Conservation (phyloP, 768 basidiomycete species). For the Ramaria rubella region DNA sequence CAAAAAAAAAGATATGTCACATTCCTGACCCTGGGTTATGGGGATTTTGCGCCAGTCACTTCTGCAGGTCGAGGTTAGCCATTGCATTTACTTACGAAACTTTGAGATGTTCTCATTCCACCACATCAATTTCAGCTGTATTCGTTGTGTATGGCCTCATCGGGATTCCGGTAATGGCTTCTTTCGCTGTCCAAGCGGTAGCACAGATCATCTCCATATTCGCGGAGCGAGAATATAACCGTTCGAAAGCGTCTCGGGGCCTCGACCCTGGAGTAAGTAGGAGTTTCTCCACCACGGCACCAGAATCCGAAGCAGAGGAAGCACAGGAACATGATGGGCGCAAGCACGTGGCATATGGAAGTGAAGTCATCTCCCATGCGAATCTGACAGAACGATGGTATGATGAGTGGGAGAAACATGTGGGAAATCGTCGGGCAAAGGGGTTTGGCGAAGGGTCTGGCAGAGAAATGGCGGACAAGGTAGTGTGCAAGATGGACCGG, state of each 20-base stretch:
- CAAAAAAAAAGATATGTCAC: too few relatives aligned
- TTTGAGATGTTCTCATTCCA: too few relatives aligned
- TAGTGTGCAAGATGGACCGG: slow-evolving; percentile 14
- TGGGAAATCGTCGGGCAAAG: slow-evolving; percentile 15
- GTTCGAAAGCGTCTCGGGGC: not conserved
- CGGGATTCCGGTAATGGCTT: slow-evolving; percentile 13
- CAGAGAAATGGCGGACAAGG: slow-evolving; percentile 19
- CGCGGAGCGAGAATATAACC: not conserved
- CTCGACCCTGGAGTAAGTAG: not conserved
- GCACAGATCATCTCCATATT: slow-evolving; percentile 3
- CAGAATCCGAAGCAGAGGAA: not conserved
- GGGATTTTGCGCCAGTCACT: slow-evolving; percentile 7
- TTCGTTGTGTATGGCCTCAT: slow-evolving; percentile 16
- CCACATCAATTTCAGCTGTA: slow-evolving; percentile 10
- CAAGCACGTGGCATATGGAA: too few relatives aligned
- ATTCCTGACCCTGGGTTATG: slow-evolving; percentile 15
- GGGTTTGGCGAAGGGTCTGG: slow-evolving; percentile 13
- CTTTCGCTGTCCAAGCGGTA: slow-evolving; percentile 13
- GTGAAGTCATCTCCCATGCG: not conserved
- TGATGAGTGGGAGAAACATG: slow-evolving; percentile 16
- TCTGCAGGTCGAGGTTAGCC: slow-evolving; percentile 9
- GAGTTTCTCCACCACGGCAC: not conserved
- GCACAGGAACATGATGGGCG: too few relatives aligned
- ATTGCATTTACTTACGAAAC: not conserved
- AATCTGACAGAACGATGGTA: slow-evolving; percentile 19